Evolutionary conservation across 345 rosid genomes (phyloP), one percentile per base, ranked within the genome.

Genomic region (Hibiscus trionum): DNA sequence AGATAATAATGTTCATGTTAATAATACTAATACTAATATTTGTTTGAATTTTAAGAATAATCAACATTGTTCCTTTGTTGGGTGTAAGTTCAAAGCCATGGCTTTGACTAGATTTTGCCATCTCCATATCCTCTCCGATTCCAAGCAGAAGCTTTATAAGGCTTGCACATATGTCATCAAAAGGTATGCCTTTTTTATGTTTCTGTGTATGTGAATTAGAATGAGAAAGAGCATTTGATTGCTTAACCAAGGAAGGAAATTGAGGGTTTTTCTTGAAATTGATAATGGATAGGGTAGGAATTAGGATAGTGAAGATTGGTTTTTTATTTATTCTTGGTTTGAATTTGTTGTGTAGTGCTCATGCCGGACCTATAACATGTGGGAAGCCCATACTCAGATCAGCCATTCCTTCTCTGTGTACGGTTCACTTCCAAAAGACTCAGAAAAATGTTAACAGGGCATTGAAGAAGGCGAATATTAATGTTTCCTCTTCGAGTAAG

Each of bases 131-230:
- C 88, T 93, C 17, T 89, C 88, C 21, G 98, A 93, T 85, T 65
- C 88, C 33, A 91, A 90, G 81, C 96, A 91, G 87, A 88, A 79
- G 88, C 90, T 93, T 19, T 94, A 94, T 83, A 94, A 83, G 78
- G 87, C 93, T 59, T 94, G 98, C 63, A 77, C 80, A 56, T 85
- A 84, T 74, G 88, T 91, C 3, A 88, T 91, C 82, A 91, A 91
- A 76, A 85, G 93, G 98, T 91, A 47, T 59, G 33, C 10, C 17
- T 52, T 52, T 37, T 56, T 10, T 69, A 42, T 52, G 19, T 5
- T 1, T 52, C 19, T 52, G 5, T 67, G 15, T 16, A 33, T 66
- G 35, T 66, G 57, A 66, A 46, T 27, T 7, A 14, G 70, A 37
- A 63, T 63, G 10, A 21, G 66, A 42, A 21, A 33, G 39, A 29